phyloP scores from a whole-genome alignment of 176 grass and related monocot species.

The Carex scoparia region DNA sequence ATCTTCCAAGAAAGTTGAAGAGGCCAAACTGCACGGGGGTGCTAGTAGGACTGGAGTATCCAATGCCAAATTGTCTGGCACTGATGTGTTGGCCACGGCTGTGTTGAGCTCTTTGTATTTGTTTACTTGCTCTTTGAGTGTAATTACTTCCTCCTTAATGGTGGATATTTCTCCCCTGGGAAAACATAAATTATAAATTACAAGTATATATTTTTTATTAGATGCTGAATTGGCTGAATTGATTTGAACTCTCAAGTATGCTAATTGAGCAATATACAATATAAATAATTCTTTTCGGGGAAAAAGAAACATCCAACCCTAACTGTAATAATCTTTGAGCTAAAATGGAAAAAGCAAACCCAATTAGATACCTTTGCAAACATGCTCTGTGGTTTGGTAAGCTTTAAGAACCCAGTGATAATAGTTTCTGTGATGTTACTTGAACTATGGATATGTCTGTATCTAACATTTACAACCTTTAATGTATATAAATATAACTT shows the following conservation, averaged over 20 bases:
- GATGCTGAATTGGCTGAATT: neutral
- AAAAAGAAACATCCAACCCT: neutral
- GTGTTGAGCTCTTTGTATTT: constrained; percentile 20
- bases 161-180: constrained; percentile 62
- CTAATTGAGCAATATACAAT: neutral
- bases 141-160: constrained; percentile 38
- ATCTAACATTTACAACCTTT: constrained; percentile 2
- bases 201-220: neutral
- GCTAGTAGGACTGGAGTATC: neutral
- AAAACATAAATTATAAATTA: constrained; percentile 11
- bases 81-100: neutral
- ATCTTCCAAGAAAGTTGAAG: constrained; percentile 23
- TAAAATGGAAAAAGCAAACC: neutral
- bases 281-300: neutral
- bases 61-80: constrained; percentile 6
- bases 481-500: constrained; percentile 32
- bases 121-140: constrained; percentile 44
- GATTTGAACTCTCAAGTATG: neutral
- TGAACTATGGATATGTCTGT: constrained; percentile 8
- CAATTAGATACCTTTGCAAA: constrained; percentile 8
- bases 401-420: constrained; percentile 12
- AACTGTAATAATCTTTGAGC: neutral
- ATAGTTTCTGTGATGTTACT: constrained; percentile 6
- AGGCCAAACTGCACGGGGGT: constrained; percentile 13
- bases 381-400: neutral